Evolutionary conservation across 257 asterid species (phyloP).

Genomic region (Lycium ferocissimum): DNA sequence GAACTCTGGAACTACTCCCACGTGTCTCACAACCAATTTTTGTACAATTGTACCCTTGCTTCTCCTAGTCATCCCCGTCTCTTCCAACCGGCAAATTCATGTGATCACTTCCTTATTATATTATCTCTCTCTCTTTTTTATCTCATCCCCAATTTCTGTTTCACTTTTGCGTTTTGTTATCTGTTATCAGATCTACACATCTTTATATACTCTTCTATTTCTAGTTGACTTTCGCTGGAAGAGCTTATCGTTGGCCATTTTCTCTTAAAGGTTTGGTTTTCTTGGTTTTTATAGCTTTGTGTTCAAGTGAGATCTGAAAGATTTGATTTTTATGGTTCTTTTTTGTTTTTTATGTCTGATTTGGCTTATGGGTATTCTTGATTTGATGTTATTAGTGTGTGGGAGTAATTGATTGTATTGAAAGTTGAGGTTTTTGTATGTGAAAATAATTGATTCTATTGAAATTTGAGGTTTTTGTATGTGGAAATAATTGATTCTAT

Average conservation of each 20-base stretch:
- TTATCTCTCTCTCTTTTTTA: slow-evolving; percentile 16
- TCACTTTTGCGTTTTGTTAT: slow-evolving; percentile 40
- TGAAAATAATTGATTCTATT: not conserved
- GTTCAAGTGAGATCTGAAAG: slow-evolving; percentile 14
- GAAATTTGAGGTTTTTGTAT: not conserved
- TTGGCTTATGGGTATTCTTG: slow-evolving; percentile 32
- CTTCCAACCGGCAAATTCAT: slow-evolving; percentile 61
- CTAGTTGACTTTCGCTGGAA: not conserved
- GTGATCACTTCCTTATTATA: slow-evolving; percentile 50
- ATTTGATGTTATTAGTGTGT: slow-evolving; percentile 31
- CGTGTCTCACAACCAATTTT: slow-evolving; percentile 39
- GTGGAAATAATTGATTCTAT: not conserved
- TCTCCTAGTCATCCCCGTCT: slow-evolving; percentile 77
- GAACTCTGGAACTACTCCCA: slow-evolving; percentile 54
- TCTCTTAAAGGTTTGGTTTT: slow-evolving; percentile 13
- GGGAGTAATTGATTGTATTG: slow-evolving; percentile 10
- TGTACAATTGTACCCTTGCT: slow-evolving; percentile 66
- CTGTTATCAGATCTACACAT: slow-evolving; percentile 36
- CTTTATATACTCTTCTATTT: not conserved
- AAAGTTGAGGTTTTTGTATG: not conserved
- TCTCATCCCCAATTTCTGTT: slow-evolving; percentile 34
- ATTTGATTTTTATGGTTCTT: not conserved
- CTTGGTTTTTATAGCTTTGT: not conserved
- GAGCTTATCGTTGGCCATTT: slow-evolving; percentile 1
- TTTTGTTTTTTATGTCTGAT: not conserved